Percentiles rank a stretch among this genome's conserved stretches.
Evolutionary conservation across 805 yeast species (phyloP).

Genomic region (Ogataea glucozyma): DNA sequence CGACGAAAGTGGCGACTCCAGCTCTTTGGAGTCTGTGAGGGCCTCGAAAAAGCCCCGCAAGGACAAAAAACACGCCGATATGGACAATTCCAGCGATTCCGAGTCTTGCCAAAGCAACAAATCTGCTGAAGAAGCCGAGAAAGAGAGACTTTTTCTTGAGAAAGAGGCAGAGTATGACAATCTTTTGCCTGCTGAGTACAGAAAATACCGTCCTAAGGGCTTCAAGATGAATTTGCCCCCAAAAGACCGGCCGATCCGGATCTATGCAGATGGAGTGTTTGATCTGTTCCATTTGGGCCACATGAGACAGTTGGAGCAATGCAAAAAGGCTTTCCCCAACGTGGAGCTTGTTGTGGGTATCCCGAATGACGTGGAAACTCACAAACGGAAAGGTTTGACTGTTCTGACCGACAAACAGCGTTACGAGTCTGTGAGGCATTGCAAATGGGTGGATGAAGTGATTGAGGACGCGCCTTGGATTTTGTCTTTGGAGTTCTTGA

Average conservation of each 20-base stretch:
- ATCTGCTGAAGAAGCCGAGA: conserved; percentile 24
- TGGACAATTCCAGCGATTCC: conserved; percentile 5
- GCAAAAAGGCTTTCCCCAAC: conserved; percentile 86
- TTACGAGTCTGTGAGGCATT: conserved; percentile 86
- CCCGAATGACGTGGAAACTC: conserved; percentile 89
- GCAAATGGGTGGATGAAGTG: conserved; percentile 98
- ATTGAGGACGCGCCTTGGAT: conserved; percentile 95
- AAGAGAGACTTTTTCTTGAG: conserved; percentile 25
- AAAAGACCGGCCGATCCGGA: conserved; percentile 77
- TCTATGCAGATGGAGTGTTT: conserved; percentile 98
- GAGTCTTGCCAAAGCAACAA: conserved; percentile 19
- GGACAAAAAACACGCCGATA: background rate
- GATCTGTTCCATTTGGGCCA: conserved; percentile 96
- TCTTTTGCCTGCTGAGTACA: conserved; percentile 63
- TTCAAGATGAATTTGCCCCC: conserved; percentile 82
- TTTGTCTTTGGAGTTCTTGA: conserved; percentile 78
- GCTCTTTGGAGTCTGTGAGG: background rate
- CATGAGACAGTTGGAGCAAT: conserved; percentile 96
- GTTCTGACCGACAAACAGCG: conserved; percentile 87
- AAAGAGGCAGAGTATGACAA: conserved; percentile 63
- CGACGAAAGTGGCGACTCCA: conserved; percentile 14
- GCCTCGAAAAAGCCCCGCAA: conserved; percentile 1
- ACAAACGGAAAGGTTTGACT: conserved; percentile 88
- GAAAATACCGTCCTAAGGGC: conserved; percentile 80
- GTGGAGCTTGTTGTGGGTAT: conserved; percentile 87